Percentiles rank a stretch among this genome's conserved stretches.
Conservation (phyloP, 1,284 basidiomycete species). For the Pseudozyma sp. region DNA sequence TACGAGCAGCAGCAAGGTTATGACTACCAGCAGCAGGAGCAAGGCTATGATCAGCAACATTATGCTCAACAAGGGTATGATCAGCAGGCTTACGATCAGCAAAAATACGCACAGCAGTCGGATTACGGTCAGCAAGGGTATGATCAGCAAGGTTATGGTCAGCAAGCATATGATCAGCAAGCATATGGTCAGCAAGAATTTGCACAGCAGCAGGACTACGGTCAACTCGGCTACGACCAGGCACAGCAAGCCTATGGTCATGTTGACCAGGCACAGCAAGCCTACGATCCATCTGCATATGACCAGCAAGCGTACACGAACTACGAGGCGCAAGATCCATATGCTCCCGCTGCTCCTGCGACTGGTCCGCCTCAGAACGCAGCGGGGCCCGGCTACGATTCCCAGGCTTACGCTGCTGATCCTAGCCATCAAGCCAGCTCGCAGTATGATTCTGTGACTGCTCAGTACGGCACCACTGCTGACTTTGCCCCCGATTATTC, state of each 20-base stretch:
- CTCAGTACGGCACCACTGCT: conserved; percentile 9
- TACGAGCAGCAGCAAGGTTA: conserved; percentile 18
- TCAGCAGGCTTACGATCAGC: conserved; percentile 25
- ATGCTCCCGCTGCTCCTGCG: conserved; percentile 21
- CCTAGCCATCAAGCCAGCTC: conserved; percentile 10
- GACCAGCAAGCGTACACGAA: conserved; percentile 22
- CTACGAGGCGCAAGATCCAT: conserved; percentile 15
- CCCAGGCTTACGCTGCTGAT: conserved; percentile 19
- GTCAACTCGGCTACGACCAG: conserved; percentile 15
- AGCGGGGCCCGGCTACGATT: conserved; percentile 20
- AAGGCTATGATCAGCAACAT: conserved; percentile 18
- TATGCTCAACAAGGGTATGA: conserved; percentile 20
- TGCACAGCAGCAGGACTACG: conserved; percentile 11
- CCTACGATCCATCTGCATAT: conserved; percentile 16
- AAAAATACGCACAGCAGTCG: neutral
- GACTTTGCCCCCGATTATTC: conserved; percentile 11
- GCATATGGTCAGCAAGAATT: conserved; percentile 7
- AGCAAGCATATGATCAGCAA: conserved; percentile 25
- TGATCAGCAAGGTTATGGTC: conserved; percentile 22
- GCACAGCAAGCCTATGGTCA: conserved; percentile 5
- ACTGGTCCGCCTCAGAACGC: neutral
- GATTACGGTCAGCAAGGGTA: conserved; percentile 20
- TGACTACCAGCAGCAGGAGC: conserved; percentile 17
- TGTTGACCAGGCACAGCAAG: conserved; percentile 18
- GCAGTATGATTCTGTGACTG: conserved; percentile 7